Percentiles rank a stretch among this genome's conserved stretches.
Evolutionary conservation across 2,329 filamentous ascomycete species (phyloP).

Genomic region (Gaeumannomyces sp.): DNA sequence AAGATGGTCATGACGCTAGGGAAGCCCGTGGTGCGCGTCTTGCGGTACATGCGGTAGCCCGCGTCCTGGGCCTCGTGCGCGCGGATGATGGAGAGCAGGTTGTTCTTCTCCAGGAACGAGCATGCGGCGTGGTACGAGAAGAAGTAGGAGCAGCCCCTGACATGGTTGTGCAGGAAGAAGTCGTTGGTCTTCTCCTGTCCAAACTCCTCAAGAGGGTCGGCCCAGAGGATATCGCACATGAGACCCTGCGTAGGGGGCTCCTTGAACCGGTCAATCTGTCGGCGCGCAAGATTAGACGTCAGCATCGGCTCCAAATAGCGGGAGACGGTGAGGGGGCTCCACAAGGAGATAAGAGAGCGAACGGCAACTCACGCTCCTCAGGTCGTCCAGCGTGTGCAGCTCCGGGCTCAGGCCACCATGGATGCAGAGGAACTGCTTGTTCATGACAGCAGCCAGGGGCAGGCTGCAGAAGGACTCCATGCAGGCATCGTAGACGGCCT

Average conservation of each 20-base stretch:
- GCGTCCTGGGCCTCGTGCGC: slow-evolving; percentile 98
- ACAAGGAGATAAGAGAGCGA: not conserved
- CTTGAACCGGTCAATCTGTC: slow-evolving; percentile 92
- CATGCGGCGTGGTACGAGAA: slow-evolving; percentile 98
- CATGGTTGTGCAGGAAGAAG: slow-evolving; percentile 97
- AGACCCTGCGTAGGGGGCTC: slow-evolving; percentile 95
- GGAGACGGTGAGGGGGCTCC: slow-evolving; percentile 12
- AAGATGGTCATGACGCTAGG: slow-evolving; percentile 99
- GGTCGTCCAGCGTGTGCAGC: slow-evolving; percentile 88
- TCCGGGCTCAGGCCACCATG: slow-evolving; percentile 95
- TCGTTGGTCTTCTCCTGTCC: slow-evolving; percentile 98
- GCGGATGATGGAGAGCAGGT: slow-evolving; percentile 91
- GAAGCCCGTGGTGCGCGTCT: slow-evolving; percentile 96
- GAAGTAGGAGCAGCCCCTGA: slow-evolving; percentile 97
- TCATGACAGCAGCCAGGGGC: slow-evolving; percentile 95
- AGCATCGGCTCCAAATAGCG: slow-evolving; percentile 10
- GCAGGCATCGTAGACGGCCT: slow-evolving; percentile 92
- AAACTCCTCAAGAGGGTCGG: slow-evolving; percentile 95
- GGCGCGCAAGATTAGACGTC: not conserved
- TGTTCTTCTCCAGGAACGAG: slow-evolving; percentile 98
- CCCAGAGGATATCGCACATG: slow-evolving; percentile 99
- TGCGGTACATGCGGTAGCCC: slow-evolving; percentile 98
- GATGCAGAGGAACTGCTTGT: slow-evolving; percentile 99
- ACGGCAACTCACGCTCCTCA: slow-evolving; percentile 64
- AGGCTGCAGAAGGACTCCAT: slow-evolving; percentile 97